phyloP scores from a whole-genome alignment of 2,329 filamentous ascomycete genomes.

The Aspergillus pseudoterreus region DNA sequence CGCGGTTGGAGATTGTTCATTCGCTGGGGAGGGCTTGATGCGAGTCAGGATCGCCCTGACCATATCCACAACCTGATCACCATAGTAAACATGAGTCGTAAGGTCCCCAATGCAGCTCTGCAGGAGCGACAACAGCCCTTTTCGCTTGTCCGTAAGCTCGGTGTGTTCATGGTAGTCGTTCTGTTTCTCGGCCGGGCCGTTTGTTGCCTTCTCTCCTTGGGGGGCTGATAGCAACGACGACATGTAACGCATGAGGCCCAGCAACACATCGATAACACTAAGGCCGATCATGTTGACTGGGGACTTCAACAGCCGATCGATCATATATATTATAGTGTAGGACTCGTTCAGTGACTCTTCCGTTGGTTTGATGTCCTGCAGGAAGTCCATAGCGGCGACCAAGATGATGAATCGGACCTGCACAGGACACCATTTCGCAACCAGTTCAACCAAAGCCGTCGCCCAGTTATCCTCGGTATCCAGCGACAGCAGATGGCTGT shows the following conservation, averaged over 20 bases:
- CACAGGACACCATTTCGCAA: conserved; percentile 84
- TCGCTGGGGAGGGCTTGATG: conserved; percentile 61
- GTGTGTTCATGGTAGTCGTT: conserved; percentile 10
- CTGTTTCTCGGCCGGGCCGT: conserved; percentile 18
- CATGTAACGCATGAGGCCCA: conserved; percentile 80
- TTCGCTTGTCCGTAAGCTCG: conserved; percentile 50
- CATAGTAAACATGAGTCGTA: conserved; percentile 94
- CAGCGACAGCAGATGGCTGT: conserved; percentile 41
- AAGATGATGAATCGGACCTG: conserved; percentile 92
- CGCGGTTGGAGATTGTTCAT: conserved; percentile 42
- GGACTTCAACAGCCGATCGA: conserved; percentile 78
- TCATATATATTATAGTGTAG: conserved; percentile 69
- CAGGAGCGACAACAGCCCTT: conserved; percentile 65
- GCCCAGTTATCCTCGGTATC: conserved; percentile 67
- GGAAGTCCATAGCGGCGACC: conserved; percentile 72
- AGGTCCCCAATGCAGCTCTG: conserved; percentile 85
- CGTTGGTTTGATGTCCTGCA: conserved; percentile 64
- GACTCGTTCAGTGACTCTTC: conserved; percentile 72
- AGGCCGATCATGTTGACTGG: conserved; percentile 91
- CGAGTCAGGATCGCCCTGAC: conserved; percentile 73
- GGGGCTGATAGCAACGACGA: conserved; percentile 69
- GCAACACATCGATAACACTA: conserved; percentile 90
- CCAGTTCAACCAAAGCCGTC: conserved; percentile 72
- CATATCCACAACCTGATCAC: conserved; percentile 95
- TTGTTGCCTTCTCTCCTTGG: conserved; percentile 33